Base-by-base conservation (phyloP, 2,329 filamentous ascomycete species). In the Alternaria alternata region DNA sequence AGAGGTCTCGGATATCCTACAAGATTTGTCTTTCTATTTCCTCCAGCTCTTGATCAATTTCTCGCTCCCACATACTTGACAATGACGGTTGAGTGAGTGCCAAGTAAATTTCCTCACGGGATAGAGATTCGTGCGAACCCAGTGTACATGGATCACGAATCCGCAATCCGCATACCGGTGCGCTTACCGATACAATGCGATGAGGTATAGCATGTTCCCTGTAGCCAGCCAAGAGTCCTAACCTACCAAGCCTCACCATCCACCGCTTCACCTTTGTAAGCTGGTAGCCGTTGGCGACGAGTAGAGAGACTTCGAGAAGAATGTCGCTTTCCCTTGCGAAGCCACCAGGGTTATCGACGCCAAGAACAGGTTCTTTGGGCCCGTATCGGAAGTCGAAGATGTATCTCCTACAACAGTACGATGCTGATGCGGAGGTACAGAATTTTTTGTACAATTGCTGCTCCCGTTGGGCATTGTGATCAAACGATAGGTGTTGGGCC, bases 261-360 rank as follows among this genome's bases (percentile, higher is more conserved):
- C 36, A 49, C 3, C 24, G 39, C 34, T 55, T 46, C 2, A 56
- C 57, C 0, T 46, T 39, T 22, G 30, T 30, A 11, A 51, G n/a
- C 22, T 26, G 16, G 38, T 48, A 56, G 5, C 61, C 61, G 44
- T 36, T 52, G 24, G 51, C 57, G 24, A 61, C 54, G 5, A 61
- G 24, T 28, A 63, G 9, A 12, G 57, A 59, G 0, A 44, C 41
- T 26, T 63, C 61, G 1, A 63, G 20, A 18, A 51, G 47, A 22
- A 47, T 32, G 18, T 47, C 44, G 26, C 30, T 0, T 20, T 47
- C 44, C 26, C 44, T 47, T 20, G 26, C 7, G 6, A 20, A 32
- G 28, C 26, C n/a, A 47, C 44, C 26, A 9, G n/a, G 11, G 9
- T 32, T n/a, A 2, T 47, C 44, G 28, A 47, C 44, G 14, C 44